Base-by-base conservation (phyloP, 2,329 filamentous ascomycete genomes). In the Blastomyces percursus region DNA sequence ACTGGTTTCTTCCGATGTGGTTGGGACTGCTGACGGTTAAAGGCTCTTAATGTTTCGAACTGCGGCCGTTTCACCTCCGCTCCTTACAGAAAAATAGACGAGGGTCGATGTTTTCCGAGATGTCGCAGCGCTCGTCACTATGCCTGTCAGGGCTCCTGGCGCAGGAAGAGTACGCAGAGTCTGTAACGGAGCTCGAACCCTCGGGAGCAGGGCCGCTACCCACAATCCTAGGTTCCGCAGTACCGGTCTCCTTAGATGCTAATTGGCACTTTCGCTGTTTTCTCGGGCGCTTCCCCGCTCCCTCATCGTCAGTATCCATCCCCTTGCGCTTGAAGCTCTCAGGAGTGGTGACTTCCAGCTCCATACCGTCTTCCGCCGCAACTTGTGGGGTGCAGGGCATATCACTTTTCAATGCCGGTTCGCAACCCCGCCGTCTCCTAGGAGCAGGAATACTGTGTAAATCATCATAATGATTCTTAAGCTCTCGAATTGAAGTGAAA, bases 391-490 rank as follows among this genome's bases (percentile, higher is more conserved):
- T 21, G 30, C 32, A 8, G 12, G 58, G 14, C 44, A 30, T 3
- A 30, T 38, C 27, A 32, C n/a, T n/a, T 44, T 60, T 51, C 5
- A 27, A 19, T 59, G n/a, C 42, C 16, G 6, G 44, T 48, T 51
- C 30, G 9, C 6, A 30, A 48, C 19, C 35, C 14, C 6, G 21
- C 19, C 42, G 21, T 60, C 38, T 50, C n/a, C 4, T 60, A 4
- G 42, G 42, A n/a, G 30, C 44, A 51, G 42, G 58, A 19, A 60
- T 60, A 24, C 58, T 51, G 44, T 38, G 58, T 21, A 60, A 19
- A 51, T 60, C 46, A 16, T 60, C 16, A 51, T 50, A 38, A 51
- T 60, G 46, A 48, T 51, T 21, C 58, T 60, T 44, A 21, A 60
- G 40, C 46, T 60, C 44, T 32, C n/a, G 19, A 30, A 60, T 24